Percentiles rank a stretch among this genome's conserved stretches.
These are phyloP conservation scores for Claviceps spartinae DNA, from an alignment of 2,329 filamentous ascomycete genomes.

Conservation along the genomic window DNA sequence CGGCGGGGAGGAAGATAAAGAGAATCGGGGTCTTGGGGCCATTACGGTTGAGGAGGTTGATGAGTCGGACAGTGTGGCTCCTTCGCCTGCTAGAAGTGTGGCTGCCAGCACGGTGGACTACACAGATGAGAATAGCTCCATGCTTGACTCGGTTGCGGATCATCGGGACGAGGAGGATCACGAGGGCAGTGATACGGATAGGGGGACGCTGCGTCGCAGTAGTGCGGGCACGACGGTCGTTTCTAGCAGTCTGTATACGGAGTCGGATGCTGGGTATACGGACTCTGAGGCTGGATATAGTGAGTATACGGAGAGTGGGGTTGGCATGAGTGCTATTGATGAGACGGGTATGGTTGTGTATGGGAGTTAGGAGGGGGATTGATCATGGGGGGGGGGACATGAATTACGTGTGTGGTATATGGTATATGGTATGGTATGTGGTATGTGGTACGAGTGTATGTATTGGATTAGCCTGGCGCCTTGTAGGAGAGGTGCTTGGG, in stretches of 20 bases:
- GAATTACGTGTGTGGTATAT: background rate
- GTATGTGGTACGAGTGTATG: background rate
- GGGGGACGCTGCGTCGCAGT: conserved; percentile 33
- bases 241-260: conserved; percentile 25
- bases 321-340: conserved; percentile 8
- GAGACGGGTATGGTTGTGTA: conserved; percentile 24
- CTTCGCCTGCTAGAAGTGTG: background rate
- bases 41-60: conserved; percentile 45
- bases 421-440: background rate
- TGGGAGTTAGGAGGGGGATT: conserved; percentile 7
- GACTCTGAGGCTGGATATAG: conserved; percentile 22
- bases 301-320: conserved; percentile 35
- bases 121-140: conserved; percentile 5
- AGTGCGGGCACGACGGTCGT: conserved; percentile 36
- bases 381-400: background rate
- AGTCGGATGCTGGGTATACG: conserved; percentile 20
- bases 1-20: conserved; percentile 41
- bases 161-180: background rate
- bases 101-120: conserved; percentile 3
- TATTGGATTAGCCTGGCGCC: background rate
- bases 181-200: conserved; percentile 36
- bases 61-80: conserved; percentile 16
- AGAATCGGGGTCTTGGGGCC: conserved; percentile 50
- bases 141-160: conserved; percentile 9
- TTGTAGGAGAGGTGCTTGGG: background rate